Evolutionary conservation across 75 land plant genomes (phyloP), one percentile per base, ranked within the genome.

Genomic region (Ceratopteris richardii): DNA sequence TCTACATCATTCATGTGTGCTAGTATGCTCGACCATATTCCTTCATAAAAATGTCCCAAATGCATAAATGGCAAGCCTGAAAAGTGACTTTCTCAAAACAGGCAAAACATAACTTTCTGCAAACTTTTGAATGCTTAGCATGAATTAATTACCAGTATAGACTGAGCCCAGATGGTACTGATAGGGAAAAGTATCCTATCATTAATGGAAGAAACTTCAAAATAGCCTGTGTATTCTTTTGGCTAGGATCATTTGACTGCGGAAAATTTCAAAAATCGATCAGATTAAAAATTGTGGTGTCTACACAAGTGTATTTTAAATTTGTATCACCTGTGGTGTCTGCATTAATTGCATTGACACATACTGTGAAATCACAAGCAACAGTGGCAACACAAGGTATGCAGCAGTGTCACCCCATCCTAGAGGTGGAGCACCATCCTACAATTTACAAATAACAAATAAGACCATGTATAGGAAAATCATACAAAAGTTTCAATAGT

Each of bases 81-180:
- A n/a, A n/a, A n/a, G n/a, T n/a, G n/a, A n/a, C n/a, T n/a, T n/a
- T n/a, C n/a, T n/a, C n/a, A n/a, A n/a, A n/a, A n/a, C n/a, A n/a
- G n/a, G n/a, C n/a, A n/a, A n/a, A n/a, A n/a, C n/a, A n/a, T n/a
- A n/a, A n/a, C n/a, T n/a, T n/a, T n/a, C n/a, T n/a, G n/a, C n/a
- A n/a, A n/a, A n/a, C n/a, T n/a, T n/a, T n/a, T n/a, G n/a, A n/a
- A n/a, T n/a, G n/a, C n/a, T n/a, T n/a, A n/a, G n/a, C n/a, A n/a
- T n/a, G n/a, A n/a, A n/a, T n/a, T n/a, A n/a, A n/a, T 78, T 37
- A 94, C 99, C 99, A 95, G 57, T 95, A 95, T 29, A 95, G 80
- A 60, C 88, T 81, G 40, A 95, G 69, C 23, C 99, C 99, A 50
- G 97, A 95, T 42, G 99, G 99, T 39, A 95, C 99, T 41, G 99